Base-by-base conservation (phyloP, 108 stramenopile species). In the Fragilariopsis cylindrus region DNA sequence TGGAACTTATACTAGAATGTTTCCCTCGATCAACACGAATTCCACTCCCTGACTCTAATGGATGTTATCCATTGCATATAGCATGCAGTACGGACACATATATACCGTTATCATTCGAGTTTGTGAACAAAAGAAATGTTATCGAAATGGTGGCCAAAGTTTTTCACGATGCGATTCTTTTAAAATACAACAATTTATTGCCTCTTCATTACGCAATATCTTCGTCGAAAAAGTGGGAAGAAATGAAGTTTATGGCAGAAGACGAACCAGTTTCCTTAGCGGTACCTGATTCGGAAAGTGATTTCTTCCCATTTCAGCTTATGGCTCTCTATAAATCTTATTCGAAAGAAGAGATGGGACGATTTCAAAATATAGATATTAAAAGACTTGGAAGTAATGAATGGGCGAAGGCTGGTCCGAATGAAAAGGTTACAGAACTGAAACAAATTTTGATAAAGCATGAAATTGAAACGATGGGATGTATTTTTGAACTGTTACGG, bases 61-160 rank as follows among this genome's bases (percentile, higher is more conserved):
- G 72, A 1, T 79, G 78, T 55, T 79, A 74, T 57, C 79, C 79
- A 13, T 49, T 80, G 43, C 79, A 80, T 39, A 80, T 80, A 43
- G 79, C 79, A 30, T 75, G 73, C 46, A 48, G 57, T 19, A 80
- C 79, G 19, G 70, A 65, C 3, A 65, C 68, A 6, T 80, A 80
- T 52, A 44, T 74, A 39, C 48, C 56, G 3, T 44, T 80, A 43
- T 45, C 73, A 15, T 80, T 73, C 50, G 79, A 80, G 45, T 80
- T 80, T 54, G 43, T 69, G 6, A 74, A 80, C 74, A 74, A 74
- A 54, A 42, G 74, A 60, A 75, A 54, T 39, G 48, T 65, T 1
- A 71, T 90, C 45, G 83, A 85, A 56, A 83, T 87, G 81, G 60
- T 87, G 15, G 78, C 84, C 52, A 76, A 84, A 52, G 84, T 80